Evolutionary conservation across 2,329 filamentous ascomycete genomes (phyloP), one percentile per base, ranked within the genome.

Genomic region (Magnaporthiopsis incrustans): DNA sequence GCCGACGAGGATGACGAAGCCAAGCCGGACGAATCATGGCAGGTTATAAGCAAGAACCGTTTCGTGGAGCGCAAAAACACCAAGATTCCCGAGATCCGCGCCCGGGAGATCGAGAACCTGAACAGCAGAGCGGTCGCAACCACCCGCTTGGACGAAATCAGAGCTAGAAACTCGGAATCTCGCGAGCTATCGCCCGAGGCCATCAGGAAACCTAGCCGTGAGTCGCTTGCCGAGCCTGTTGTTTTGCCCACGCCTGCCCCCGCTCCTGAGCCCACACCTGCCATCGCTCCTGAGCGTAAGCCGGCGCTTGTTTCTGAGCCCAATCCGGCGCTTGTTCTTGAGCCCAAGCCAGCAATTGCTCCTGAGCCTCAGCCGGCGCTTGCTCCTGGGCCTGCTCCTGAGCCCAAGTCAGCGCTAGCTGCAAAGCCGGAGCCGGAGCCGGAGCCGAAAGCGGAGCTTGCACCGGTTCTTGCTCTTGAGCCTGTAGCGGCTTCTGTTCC

Each of bases 121-220:
- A 80, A 83, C 6, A 79, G 73, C 64, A 76, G 79, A 62, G 78
- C 78, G 1, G 71, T 82, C 22, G 79, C 82, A n/a, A 77, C 77
- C 8, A 78, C 79, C 63, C 77, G 78, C 38, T 72, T 86, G 3
- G 82, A 81, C 44, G 82, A 84, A 70, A 84, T 84, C 64, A 76
- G 79, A 56, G 79, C 82, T 63, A 76, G 73, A 64, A 83, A 85
- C 69, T 77, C 78, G 4, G 73, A 74, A 58, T 70, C 71, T 18
- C 72, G 73, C 67, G 77, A 77, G 10, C 70, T 76, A 8, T 81
- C 79, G 0, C 78, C 80, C 18, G 78, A 80, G 60, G 64, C 69
- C 15, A 71, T 69, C 59, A 75, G 72, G 11, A 72, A 67, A 57
- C 68, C 71, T 4, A 73, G 69, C 64, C 71, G 64, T 15, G 74